Evolutionary conservation across 2,329 filamentous ascomycete genomes (phyloP).

Genomic region (Fusarium poae): DNA sequence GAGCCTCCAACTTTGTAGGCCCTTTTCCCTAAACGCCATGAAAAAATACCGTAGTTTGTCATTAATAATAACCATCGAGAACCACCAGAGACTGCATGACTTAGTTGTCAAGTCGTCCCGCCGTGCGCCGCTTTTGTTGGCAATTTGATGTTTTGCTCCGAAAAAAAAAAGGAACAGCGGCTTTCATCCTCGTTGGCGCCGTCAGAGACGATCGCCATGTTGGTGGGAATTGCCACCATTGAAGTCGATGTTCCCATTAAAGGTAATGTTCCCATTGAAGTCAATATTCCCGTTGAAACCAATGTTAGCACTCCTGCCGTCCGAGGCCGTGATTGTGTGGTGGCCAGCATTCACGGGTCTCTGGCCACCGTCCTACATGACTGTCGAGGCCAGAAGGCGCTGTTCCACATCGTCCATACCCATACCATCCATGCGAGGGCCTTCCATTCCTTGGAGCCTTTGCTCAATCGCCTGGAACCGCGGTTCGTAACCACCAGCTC

Average conservation of each 20-base stretch:
- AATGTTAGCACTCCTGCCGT: slow-evolving; percentile 12
- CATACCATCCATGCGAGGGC: slow-evolving; percentile 58
- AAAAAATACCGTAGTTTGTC: slow-evolving; percentile 48
- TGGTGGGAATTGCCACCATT: not conserved
- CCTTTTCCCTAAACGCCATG: slow-evolving; percentile 49
- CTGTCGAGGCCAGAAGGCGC: slow-evolving; percentile 58
- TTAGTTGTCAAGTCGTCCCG: slow-evolving; percentile 33
- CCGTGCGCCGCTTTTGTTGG: slow-evolving; percentile 29
- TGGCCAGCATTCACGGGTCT: slow-evolving; percentile 30
- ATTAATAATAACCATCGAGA: slow-evolving; percentile 45
- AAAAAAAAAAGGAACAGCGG: slow-evolving; percentile 2
- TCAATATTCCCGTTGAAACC: slow-evolving; percentile 6
- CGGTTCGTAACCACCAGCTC: slow-evolving; percentile 58
- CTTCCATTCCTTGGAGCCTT: slow-evolving; percentile 59
- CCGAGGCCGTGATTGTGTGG: slow-evolving; percentile 9
- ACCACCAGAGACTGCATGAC: slow-evolving; percentile 34
- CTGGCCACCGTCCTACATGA: slow-evolving; percentile 56
- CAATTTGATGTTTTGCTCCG: slow-evolving; percentile 8
- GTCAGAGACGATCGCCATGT: slow-evolving; percentile 4
- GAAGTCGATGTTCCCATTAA: not conserved
- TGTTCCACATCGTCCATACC: slow-evolving; percentile 62
- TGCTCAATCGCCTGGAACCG: slow-evolving; percentile 61
- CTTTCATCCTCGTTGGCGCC: not conserved
- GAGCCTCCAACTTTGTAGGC: slow-evolving; percentile 47
- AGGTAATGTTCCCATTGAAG: not conserved